Base-by-base conservation (phyloP, 2,329 filamentous ascomycete genomes). In the Fusarium agapanthi region DNA sequence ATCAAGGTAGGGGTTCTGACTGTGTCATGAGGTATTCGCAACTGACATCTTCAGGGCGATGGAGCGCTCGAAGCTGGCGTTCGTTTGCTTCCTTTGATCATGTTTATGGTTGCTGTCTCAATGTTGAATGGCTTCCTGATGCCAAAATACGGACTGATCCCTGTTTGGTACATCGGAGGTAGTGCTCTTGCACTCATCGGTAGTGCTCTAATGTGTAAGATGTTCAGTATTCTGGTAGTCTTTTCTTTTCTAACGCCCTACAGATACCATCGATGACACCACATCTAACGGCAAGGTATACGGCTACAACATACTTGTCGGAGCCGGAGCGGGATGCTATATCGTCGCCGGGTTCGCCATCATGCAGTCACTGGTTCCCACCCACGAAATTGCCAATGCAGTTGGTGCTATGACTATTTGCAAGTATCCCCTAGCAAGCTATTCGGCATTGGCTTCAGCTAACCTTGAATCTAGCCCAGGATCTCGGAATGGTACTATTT, bases 11-110 rank as follows among this genome's bases (percentile, higher is more conserved):
- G 20, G 3, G 2, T 0, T 24, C 18, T 6, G 9, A 20, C 1
- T 9, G 3, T 4, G 0, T 1, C 13, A 3, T 7, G 20, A 2
- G 3, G 4, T 5, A 18, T 16, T 1, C 1, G 1, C 14, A 16
- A 28, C 38, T 64, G 2, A 64, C 12, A 16, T 7, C 0, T 3
- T 6, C 1, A 64, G 61, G 61, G 61, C 2, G 61, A 64, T 7
- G 56, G 45, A 6, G 44, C 61, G 1, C 61, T 64, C 10, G 56
- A 64, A 1, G 38, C 61, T 4, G 61, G 61, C 0, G 13, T 61
- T 5, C 44, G 61, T 2, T 5, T 64, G 3, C 56, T 64, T 0
- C 56, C 61, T 0, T 11, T 64, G 1, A 48, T 64, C 0, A 61
- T 64, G 20, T 43, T 34, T 1, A 53, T 64, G 61, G 47, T 64